Conservation (phyloP, 2,329 filamentous ascomycete species). For the Colletotrichum brevisporum region DNA sequence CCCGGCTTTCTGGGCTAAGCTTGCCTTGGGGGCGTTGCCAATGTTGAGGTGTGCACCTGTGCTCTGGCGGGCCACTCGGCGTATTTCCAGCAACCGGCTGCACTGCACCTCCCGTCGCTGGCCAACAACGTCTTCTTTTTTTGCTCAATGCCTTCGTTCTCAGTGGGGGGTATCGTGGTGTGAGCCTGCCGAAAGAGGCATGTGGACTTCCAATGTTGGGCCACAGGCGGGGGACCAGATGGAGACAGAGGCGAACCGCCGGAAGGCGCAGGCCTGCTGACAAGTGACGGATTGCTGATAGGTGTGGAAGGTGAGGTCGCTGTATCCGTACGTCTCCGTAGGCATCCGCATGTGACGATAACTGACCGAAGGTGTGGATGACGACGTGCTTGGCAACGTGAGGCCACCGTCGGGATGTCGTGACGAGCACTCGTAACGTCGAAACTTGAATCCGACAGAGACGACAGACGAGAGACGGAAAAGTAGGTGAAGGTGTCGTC, state of each 20-base stretch:
- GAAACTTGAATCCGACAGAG: background rate
- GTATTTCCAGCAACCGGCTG: conserved; percentile 23
- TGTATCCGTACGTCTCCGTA: too few species aligned
- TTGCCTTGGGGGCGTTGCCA: conserved; percentile 5
- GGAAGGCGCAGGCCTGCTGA: conserved; percentile 2
- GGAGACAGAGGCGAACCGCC: conserved; percentile 3
- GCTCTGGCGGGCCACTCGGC: conserved; percentile 28
- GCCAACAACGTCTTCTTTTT: background rate
- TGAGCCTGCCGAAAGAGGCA: conserved; percentile 15
- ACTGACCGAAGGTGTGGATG: conserved; percentile 27
- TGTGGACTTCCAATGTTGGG: background rate
- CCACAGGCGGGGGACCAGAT: background rate
- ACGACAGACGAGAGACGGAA: conserved; percentile 1
- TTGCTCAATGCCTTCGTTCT: background rate
- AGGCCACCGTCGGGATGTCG: background rate
- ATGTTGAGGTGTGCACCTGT: background rate
- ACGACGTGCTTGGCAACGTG: background rate
- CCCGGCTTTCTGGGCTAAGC: background rate
- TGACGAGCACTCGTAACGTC: background rate
- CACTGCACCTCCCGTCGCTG: conserved; percentile 11
- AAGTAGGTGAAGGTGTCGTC: conserved; percentile 22
- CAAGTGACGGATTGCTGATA: conserved; percentile 8
- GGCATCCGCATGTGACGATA: too few species aligned
- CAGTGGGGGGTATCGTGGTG: conserved; percentile 10
- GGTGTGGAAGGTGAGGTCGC: background rate